A percentile compares a stretch with the other conserved stretches of the same genome.
Evolutionary conservation across 108 stramenopile species (phyloP).

Genomic region (Cyclotella choctawhatcheeana): DNA sequence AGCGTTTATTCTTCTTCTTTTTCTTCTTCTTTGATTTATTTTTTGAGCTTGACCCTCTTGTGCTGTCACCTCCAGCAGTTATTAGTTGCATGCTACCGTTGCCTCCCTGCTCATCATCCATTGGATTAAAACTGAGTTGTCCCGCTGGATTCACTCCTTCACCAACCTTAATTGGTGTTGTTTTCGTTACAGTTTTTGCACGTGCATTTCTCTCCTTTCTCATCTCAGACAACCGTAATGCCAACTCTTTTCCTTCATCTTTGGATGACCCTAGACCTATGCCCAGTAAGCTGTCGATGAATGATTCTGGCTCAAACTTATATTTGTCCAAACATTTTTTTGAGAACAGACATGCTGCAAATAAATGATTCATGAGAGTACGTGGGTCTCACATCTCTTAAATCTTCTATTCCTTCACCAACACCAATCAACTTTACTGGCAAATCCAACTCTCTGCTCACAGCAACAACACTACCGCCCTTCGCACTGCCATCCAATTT

Average conservation of each 20-base stretch:
- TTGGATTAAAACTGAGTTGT: conserved; percentile 27
- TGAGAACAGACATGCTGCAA: background rate
- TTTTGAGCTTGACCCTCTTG: conserved; percentile 13
- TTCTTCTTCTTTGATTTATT: conserved; percentile 51
- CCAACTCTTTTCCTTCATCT: conserved; percentile 70
- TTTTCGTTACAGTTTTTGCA: conserved; percentile 39
- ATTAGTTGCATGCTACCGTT: conserved; percentile 27
- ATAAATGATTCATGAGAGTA: background rate
- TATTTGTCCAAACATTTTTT: background rate
- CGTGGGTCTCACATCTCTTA: conserved; percentile 78
- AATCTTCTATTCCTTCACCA: conserved; percentile 90
- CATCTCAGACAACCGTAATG: conserved; percentile 61
- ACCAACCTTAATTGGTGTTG: background rate
- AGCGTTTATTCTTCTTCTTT: conserved; percentile 54
- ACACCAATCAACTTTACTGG: conserved; percentile 97
- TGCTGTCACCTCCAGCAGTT: conserved; percentile 24
- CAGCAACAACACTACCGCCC: conserved; percentile 93
- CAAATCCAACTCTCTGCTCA: conserved; percentile 87
- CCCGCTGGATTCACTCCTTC: conserved; percentile 16
- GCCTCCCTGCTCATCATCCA: conserved; percentile 14
- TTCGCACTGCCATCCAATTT: conserved; percentile 95
- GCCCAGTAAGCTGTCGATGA: conserved; percentile 84
- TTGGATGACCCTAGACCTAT: conserved; percentile 61
- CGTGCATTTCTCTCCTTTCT: conserved; percentile 70
- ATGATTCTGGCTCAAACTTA: conserved; percentile 83